These are phyloP conservation scores for Arabis alpina DNA, from an alignment of 345 rosid species.

Conservation along the genomic window DNA sequence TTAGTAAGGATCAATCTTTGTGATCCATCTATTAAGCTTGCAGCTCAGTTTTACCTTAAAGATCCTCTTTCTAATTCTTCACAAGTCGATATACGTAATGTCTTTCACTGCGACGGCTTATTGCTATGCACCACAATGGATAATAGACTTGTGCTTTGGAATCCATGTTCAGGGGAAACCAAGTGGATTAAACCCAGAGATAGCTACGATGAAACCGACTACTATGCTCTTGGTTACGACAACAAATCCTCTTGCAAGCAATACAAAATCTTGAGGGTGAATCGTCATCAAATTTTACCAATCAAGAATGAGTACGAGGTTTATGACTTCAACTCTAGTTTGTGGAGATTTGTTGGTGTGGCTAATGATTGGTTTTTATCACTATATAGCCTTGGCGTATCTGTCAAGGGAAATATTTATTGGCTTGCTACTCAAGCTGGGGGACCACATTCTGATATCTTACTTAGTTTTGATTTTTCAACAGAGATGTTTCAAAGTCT, in stretches of 20 bases:
- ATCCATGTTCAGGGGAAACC: neutral
- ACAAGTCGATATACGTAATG: neutral
- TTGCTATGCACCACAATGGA: neutral
- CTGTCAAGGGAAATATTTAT: neutral
- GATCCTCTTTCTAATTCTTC: neutral
- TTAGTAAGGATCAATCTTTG: constrained; percentile 5
- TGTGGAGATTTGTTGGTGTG: neutral
- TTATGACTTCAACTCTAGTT: neutral
- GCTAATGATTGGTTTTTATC: neutral
- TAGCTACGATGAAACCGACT: neutral
- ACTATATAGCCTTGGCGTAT: neutral
- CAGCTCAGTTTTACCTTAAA: neutral
- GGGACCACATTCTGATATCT: neutral
- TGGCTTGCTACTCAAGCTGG: neutral
- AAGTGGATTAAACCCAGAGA: neutral
- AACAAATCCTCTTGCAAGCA: neutral
- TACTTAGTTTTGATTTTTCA: neutral
- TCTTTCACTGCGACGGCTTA: neutral
- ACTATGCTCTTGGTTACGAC: neutral
- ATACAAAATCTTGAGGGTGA: constrained; percentile 4
- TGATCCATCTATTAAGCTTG: neutral
- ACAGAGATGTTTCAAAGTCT: neutral
- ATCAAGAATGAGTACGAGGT: neutral
- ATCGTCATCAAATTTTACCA: neutral
- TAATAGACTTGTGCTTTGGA: neutral